Conservation (phyloP, 2,329 filamentous ascomycete species). For the Setomelanomma holmii region DNA sequence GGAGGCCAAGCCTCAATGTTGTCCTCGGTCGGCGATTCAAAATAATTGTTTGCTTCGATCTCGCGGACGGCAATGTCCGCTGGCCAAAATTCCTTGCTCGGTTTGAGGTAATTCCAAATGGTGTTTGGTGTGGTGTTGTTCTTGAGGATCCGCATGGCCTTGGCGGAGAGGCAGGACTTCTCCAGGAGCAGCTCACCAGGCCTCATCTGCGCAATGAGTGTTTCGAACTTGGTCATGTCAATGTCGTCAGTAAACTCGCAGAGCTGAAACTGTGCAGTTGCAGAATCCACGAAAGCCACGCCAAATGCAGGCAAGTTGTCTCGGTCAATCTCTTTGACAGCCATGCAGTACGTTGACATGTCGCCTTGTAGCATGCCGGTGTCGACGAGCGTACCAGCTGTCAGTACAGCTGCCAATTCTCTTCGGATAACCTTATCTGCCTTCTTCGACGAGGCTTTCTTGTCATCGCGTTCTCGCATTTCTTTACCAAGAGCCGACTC, state of each 20-base stretch:
- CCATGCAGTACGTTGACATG: slow-evolving; percentile 94
- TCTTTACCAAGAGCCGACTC: slow-evolving; percentile 96
- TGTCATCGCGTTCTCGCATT: slow-evolving; percentile 87
- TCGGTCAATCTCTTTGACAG: slow-evolving; percentile 76
- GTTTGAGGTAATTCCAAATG: slow-evolving; percentile 92
- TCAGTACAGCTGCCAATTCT: slow-evolving; percentile 89
- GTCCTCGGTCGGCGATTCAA: slow-evolving; percentile 65
- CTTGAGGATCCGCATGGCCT: slow-evolving; percentile 89
- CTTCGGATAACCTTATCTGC: slow-evolving; percentile 92
- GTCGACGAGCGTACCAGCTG: slow-evolving; percentile 90
- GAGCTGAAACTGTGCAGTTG: slow-evolving; percentile 94
- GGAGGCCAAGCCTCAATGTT: slow-evolving; percentile 77
- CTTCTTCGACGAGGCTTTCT: slow-evolving; percentile 60
- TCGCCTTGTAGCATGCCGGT: slow-evolving; percentile 97
- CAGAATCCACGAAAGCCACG: slow-evolving; percentile 91
- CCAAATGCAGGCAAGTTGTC: slow-evolving; percentile 85
- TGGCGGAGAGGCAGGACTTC: slow-evolving; percentile 81
- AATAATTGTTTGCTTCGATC: slow-evolving; percentile 81
- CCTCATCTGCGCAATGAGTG: slow-evolving; percentile 88
- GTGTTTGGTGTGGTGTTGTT: slow-evolving; percentile 93
- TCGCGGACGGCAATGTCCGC: slow-evolving; percentile 83
- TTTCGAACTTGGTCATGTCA: slow-evolving; percentile 96
- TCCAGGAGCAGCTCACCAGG: slow-evolving; percentile 90
- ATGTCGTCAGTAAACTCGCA: slow-evolving; percentile 90
- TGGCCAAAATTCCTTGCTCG: slow-evolving; percentile 88